These are phyloP conservation scores for Penicillium rolfsii DNA, from an alignment of 2,329 filamentous ascomycete species.

Conservation along the genomic window DNA sequence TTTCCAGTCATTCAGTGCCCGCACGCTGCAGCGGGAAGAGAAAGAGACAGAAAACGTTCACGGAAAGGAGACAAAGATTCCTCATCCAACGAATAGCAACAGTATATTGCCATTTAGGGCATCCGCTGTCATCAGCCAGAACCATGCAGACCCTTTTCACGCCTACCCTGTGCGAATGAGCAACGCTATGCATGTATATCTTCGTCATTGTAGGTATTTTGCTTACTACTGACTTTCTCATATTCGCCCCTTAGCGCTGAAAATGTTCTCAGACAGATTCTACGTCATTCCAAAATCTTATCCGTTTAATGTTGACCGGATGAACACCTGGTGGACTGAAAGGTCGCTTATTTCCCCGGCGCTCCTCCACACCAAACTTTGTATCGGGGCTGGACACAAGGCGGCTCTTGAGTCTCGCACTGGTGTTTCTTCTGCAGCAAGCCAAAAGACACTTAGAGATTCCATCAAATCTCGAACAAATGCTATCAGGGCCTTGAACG, in stretches of 20 bases:
- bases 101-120: background rate
- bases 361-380: background rate
- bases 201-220: background rate
- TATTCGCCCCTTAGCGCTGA: background rate
- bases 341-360: background rate
- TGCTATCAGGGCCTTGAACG: background rate
- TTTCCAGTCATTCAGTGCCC: background rate
- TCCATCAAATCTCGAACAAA: background rate
- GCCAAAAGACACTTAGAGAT: background rate
- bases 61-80: background rate
- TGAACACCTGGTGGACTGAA: conserved; percentile 1
- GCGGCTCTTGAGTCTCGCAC: background rate
- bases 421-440: background rate
- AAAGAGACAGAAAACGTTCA: background rate
- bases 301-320: background rate
- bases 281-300: background rate
- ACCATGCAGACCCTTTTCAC: background rate
- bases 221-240: background rate
- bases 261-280: background rate
- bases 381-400: background rate
- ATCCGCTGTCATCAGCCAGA: background rate
- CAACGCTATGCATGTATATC: conserved; percentile 2
- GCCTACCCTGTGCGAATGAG: background rate
- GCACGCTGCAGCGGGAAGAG: background rate
- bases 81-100: background rate